Base-by-base conservation (phyloP, 371 early-diverging fungal genomes). In the Rhizomucor pusillus region DNA sequence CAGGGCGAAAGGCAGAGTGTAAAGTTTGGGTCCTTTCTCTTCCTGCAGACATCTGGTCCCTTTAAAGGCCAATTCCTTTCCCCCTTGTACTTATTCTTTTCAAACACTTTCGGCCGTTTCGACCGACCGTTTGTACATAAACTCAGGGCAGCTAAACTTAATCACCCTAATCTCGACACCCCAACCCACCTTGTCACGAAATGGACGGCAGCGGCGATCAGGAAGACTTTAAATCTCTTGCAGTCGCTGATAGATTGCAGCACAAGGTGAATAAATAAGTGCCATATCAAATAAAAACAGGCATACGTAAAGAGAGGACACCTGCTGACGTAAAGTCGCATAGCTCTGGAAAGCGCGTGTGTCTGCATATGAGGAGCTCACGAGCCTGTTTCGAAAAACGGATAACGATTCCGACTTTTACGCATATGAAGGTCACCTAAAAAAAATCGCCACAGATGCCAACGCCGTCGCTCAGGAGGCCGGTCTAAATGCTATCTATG, bases 301-400 rank as follows among this genome's bases (percentile, higher is more conserved):
- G 19, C 23, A 25, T 14, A 23, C 13, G n/a, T n/a, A n/a, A n/a
- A n/a, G n/a, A n/a, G n/a, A n/a, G n/a, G n/a, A n/a, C n/a, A n/a
- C n/a, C n/a, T 39, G 20, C 39, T 41, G 25, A 16, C 23, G 34
- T 40, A 24, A 14, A 52, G 5, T 55, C 47, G 6, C 33, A 24
- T 66, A 95, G 95, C 67, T 83, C 37, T 98, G 98, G 98, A 97
- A 98, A 68, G 98, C 93, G 22, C 88, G 98, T 57, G 75, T 89
- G 46, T 81, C 77, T 20, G 98, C 90, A 13, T 98, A 93, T 71
- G 88, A 88, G 36, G 92, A 93, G 52, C 75, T 94, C 23, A 77
- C 85, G 18, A 82, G 86, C 47, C 56, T 83, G 40, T 87, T 94
- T 48, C 72, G 72, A 34, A 82, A 69, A 43, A 77, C 84, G 46